Base-by-base conservation (phyloP, 2,329 filamentous ascomycete species). In the Ilyonectria robusta region DNA sequence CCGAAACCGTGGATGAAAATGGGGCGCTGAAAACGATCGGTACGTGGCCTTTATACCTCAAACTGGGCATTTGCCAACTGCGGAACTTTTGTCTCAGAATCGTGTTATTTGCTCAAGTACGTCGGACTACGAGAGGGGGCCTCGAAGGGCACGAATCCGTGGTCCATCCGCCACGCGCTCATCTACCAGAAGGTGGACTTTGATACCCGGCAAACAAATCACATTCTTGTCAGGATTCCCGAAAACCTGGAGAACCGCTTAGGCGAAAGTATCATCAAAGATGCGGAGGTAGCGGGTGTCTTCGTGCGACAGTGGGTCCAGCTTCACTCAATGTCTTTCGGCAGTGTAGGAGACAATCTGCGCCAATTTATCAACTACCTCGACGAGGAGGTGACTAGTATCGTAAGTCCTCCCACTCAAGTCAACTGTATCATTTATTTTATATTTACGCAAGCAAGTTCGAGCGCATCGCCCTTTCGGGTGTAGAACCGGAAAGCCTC, bases 301-400 rank as follows among this genome's bases (percentile, higher is more conserved):
- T 42, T 63, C 11, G 60, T 42, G 3, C 26, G 23, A 29, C 42
- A 57, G 17, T 63, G 60, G 60, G 40, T 53, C 2, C 35, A 40
- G n/a, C 42, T 63, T 21, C 60, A 63, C 5, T 23, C 42, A 1
- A n/a, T 31, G 11, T 63, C 51, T 19, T 63, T 63, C 11, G 35
- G 60, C 33, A 63, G 51, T 2, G 53, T 63, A 3, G 60, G 56
- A 10, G 33, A 21, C 17, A 53, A 63, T 7, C 11, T 63, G 23
- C 51, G 60, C 1, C 40, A 57, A 17, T 57, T 63, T 9, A 57
- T 63, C 31, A 58, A 63, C 53, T 63, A 63, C 21, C 53, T 63
- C 2, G 60, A 63, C 6, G 10, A 63, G 7, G 60, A 63, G 13
- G 50, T 57, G 19, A 57, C 60, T 6, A 40, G 42, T 29, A 53